A percentile compares a stretch with the other conserved stretches of the same genome.
These are phyloP conservation scores for Colletotrichum sp. DNA, from an alignment of 2,329 filamentous ascomycete species.

Conservation along the genomic window DNA sequence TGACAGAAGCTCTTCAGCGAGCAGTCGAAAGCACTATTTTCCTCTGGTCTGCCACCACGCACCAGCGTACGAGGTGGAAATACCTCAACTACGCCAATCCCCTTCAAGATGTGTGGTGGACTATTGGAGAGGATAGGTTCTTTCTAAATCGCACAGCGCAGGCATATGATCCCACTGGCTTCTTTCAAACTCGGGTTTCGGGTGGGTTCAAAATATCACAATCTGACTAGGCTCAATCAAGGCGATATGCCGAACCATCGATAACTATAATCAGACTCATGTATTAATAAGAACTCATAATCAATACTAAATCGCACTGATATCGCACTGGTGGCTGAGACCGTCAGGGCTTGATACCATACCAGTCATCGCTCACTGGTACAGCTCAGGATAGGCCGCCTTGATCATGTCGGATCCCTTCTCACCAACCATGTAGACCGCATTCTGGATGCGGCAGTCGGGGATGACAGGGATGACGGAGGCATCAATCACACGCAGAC, in stretches of 20 bases:
- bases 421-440: slow-evolving; percentile 66
- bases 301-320: fast-evolving
- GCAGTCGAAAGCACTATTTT: neutral
- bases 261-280: fast-evolving
- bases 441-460: slow-evolving; percentile 64
- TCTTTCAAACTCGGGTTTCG: slow-evolving; percentile 39
- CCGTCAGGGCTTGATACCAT: neutral
- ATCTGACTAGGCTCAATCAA: neutral
- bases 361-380: slow-evolving; percentile 24
- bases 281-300: neutral
- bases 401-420: slow-evolving; percentile 39
- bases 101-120: slow-evolving; percentile 33
- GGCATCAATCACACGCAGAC: slow-evolving; percentile 60
- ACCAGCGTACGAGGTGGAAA: slow-evolving; percentile 25
- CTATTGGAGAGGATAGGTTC: slow-evolving; percentile 29
- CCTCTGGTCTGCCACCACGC: slow-evolving; percentile 22
- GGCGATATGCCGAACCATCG: fast-evolving
- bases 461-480: slow-evolving; percentile 61
- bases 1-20: slow-evolving; percentile 32
- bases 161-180: slow-evolving; percentile 35
- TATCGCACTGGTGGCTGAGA: fast-evolving
- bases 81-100: slow-evolving; percentile 42
- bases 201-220: slow-evolving; percentile 24
- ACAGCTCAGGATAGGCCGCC: slow-evolving; percentile 20
- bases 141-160: neutral